Evolutionary conservation across 352 stramenopile genomes (phyloP), one percentile per base, ranked within the genome.

Genomic region (Globisporangium cederbergense): DNA sequence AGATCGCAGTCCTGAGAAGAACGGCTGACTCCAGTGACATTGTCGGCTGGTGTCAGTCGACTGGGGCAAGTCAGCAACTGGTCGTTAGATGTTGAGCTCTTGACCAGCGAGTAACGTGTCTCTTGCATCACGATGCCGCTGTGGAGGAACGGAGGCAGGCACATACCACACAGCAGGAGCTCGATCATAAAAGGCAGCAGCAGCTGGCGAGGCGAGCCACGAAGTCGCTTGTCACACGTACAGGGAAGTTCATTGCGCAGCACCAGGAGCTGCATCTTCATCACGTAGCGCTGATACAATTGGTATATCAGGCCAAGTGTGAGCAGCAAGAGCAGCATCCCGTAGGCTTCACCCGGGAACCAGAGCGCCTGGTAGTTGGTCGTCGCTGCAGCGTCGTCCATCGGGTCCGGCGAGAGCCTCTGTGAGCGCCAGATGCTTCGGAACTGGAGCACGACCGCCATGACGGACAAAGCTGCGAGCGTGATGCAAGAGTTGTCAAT

Each of bases 231-330:
- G 13, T 38, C 49, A 47, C 53, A 63, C 20, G 69, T 42, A 28
- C 43, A 53, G 4, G 77, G 71, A 22, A 90, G 75, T 28, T 82
- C 66, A 50, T 85, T 77, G n/a, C 77, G 71, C 9, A 90, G 55
- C 49, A 67, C 58, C 53, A 90, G 67, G 14, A 90, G 78, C 63
- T 83, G 70, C 67, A 78, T 73, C 58, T 88, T 86, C 43, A 88
- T 8, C 10, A 38, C 53, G 64, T 90, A 88, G 10, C 79, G 77
- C 40, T 72, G 68, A 32, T 77, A 67, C 2, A 90, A 34, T 52
- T 88, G 77, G 4, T 77, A 59, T 16, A 78, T 58, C 43, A 88
- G 71, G 43, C 62, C 22, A 10, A 73, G 22, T 14, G 81, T 86
- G n/a, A 88, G 62, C n/a, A 77, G 38, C 4, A 75, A 28, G 7